These are phyloP conservation scores for Pterocarpus santalinus DNA, from an alignment of 306 rosid genomes.

Conservation along the genomic window DNA sequence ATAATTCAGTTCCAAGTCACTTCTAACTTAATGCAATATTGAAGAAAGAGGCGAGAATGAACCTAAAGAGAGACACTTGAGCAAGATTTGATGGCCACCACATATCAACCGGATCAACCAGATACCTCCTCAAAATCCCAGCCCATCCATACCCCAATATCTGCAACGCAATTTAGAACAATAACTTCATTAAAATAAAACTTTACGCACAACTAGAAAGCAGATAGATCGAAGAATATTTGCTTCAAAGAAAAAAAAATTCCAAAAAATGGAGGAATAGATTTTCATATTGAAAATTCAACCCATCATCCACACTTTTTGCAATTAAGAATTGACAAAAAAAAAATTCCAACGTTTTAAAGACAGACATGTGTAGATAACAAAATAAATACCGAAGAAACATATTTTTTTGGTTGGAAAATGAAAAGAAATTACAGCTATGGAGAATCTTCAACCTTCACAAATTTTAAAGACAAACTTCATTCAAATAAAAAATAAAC, in stretches of 20 bases:
- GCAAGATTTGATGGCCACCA: conserved; percentile 99
- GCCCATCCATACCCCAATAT: conserved; percentile 99
- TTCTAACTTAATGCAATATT: neutral
- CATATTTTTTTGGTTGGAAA: neutral
- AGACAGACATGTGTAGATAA: conserved; percentile 13
- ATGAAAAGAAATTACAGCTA: neutral
- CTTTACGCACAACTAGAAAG: conserved; percentile 31
- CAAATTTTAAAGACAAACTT: conserved; percentile 34
- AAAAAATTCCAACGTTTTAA: neutral
- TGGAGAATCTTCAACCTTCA: conserved; percentile 37
- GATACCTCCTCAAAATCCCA: conserved; percentile 90
- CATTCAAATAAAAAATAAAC: neutral
- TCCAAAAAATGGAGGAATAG: neutral
- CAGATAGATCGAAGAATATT: conserved; percentile 36
- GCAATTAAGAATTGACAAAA: neutral
- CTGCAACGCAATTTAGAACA: conserved; percentile 57
- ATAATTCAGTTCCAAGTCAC: neutral
- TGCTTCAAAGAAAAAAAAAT: neutral
- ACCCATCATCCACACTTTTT: conserved; percentile 23
- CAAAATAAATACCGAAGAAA: conserved; percentile 33
- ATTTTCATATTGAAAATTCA: conserved; percentile 10
- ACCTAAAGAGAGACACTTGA: conserved; percentile 98
- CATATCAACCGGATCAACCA: conserved; percentile 98
- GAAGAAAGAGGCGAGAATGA: conserved; percentile 32
- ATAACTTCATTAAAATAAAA: conserved; percentile 28